phyloP scores from a whole-genome alignment of 169 alveolate species.

The Cryptosporidium canis region DNA sequence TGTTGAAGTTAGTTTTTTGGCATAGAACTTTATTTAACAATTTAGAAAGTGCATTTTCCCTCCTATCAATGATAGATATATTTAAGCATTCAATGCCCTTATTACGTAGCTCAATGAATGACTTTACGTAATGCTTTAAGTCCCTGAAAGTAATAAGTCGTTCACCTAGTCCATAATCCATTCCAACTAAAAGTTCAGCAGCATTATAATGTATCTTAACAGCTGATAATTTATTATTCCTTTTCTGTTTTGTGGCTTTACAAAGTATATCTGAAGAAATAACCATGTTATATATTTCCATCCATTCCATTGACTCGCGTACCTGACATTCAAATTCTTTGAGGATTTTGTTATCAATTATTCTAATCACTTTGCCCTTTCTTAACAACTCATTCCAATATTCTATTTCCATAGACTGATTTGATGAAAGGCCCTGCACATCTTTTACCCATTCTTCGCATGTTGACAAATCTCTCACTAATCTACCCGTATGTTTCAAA shows the following conservation, averaged over 20 bases:
- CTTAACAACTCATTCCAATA: constrained; percentile 38
- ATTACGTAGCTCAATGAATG: neutral
- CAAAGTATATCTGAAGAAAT: neutral
- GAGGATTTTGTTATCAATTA: constrained; percentile 7
- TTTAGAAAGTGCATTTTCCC: neutral
- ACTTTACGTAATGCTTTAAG: constrained; percentile 10
- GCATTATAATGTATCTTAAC: neutral
- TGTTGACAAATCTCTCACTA: constrained; percentile 2
- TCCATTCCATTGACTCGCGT: constrained; percentile 29
- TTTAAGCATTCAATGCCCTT: constrained; percentile 19
- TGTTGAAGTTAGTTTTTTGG: neutral
- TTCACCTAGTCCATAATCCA: constrained; percentile 38
- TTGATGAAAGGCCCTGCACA: neutral
- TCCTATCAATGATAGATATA: constrained; percentile 23
- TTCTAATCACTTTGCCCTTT: constrained; percentile 34
- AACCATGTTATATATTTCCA: neutral
- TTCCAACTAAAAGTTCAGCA: constrained; percentile 20
- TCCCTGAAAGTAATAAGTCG: constrained; percentile 22
- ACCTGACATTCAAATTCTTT: neutral
- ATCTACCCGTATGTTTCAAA: constrained; percentile 37
- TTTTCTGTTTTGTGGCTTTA: neutral
- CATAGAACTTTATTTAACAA: neutral
- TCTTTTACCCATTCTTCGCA: constrained; percentile 7
- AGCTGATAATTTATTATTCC: neutral
- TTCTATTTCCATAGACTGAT: neutral